Conservation (phyloP, 2,329 filamentous ascomycete species). For the Arthrobotrys sphaeroides region DNA sequence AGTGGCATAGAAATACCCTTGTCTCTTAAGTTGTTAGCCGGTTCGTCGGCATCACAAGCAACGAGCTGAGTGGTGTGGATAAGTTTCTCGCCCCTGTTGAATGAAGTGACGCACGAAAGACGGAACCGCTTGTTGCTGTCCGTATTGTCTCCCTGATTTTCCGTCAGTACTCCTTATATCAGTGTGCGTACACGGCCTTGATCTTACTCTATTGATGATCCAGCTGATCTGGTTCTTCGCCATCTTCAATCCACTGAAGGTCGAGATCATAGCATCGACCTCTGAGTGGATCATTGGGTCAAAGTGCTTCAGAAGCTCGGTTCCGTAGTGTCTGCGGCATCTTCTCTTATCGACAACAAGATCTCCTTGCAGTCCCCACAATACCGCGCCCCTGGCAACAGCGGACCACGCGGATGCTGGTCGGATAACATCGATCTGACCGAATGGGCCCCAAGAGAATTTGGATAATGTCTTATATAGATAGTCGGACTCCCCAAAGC, state of each 20-base stretch:
- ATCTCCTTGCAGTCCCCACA: slow-evolving; percentile 51
- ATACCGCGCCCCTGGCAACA: slow-evolving; percentile 44
- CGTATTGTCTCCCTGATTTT: slow-evolving; percentile 37
- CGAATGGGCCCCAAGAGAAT: slow-evolving; percentile 30
- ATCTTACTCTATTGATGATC: slow-evolving; percentile 51
- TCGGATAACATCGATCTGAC: slow-evolving; percentile 40
- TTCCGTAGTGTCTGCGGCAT: slow-evolving; percentile 51
- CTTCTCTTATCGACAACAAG: slow-evolving; percentile 47
- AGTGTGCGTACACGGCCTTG: not conserved
- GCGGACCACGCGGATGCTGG: slow-evolving; percentile 44
- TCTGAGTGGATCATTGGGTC: slow-evolving; percentile 48
- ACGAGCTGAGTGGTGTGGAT: slow-evolving; percentile 50
- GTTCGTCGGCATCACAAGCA: slow-evolving; percentile 49
- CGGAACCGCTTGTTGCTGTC: slow-evolving; percentile 49
- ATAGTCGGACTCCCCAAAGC: slow-evolving; percentile 49
- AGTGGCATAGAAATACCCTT: slow-evolving; percentile 28
- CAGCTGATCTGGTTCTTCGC: slow-evolving; percentile 52
- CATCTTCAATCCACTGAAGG: slow-evolving; percentile 52
- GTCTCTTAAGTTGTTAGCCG: slow-evolving; percentile 41
- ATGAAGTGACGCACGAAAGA: slow-evolving; percentile 51
- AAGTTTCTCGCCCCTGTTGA: slow-evolving; percentile 49
- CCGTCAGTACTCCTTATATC: not conserved
- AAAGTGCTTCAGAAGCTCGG: slow-evolving; percentile 50
- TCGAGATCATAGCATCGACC: slow-evolving; percentile 53
- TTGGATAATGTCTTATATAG: slow-evolving; percentile 30